Evolutionary conservation across 1,139 yeast genomes (phyloP).

Genomic region (Candida pseudoviswanathii): DNA sequence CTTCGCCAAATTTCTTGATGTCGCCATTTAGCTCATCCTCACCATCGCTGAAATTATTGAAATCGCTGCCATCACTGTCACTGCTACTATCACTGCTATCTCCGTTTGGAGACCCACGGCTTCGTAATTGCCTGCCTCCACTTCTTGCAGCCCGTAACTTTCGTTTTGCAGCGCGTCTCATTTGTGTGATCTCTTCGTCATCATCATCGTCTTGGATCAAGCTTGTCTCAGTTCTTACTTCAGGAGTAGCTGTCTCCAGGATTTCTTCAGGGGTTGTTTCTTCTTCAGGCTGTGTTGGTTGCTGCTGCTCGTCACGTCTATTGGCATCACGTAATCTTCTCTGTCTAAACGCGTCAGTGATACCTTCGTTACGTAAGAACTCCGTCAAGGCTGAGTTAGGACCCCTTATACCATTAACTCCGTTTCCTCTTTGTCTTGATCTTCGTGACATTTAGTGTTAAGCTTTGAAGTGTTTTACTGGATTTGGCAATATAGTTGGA

Average conservation of each 20-base stretch:
- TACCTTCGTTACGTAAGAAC: conserved; percentile 78
- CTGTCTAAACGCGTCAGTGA: conserved; percentile 75
- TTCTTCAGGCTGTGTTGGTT: conserved; percentile 13
- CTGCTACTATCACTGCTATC: conserved; percentile 33
- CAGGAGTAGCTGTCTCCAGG: not conserved
- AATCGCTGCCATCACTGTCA: conserved; percentile 23
- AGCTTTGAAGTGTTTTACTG: no score
- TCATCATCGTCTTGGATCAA: conserved; percentile 14
- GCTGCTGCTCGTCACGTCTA: conserved; percentile 24
- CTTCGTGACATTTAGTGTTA: conserved; percentile 24
- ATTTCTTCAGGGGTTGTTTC: conserved; percentile 1
- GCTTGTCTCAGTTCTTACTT: conserved; percentile 13
- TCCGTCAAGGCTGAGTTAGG: conserved; percentile 82
- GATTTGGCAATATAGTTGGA: no score
- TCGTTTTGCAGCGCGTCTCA: conserved; percentile 44
- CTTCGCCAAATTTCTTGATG: conserved; percentile 45
- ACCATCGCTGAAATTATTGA: conserved; percentile 29
- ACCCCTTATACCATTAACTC: conserved; percentile 52
- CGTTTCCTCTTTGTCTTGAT: conserved; percentile 25
- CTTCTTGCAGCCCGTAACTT: conserved; percentile 34
- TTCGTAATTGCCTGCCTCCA: conserved; percentile 16
- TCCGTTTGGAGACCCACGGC: conserved; percentile 20
- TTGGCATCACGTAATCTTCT: conserved; percentile 42
- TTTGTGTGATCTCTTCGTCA: conserved; percentile 34
- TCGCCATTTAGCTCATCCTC: conserved; percentile 28